A percentile compares a stretch with the other conserved stretches of the same genome.
Conservation (phyloP, 345 rosid species). For the Angophora floribunda region DNA sequence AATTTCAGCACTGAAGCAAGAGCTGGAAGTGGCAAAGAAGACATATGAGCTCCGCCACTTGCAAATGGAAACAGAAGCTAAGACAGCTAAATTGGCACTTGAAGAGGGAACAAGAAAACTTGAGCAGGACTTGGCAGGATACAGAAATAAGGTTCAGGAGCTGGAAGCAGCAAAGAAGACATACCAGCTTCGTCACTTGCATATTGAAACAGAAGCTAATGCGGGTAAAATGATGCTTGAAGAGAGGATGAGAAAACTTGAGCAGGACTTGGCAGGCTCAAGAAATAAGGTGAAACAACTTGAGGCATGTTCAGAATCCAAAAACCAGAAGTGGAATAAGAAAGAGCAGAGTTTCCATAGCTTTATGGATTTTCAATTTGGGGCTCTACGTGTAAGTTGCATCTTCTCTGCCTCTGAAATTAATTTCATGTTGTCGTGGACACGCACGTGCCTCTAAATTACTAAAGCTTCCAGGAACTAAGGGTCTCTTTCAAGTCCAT, state of each 20-base stretch:
- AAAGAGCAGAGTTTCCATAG: slow-evolving; percentile 33
- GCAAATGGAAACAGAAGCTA: slow-evolving; percentile 14
- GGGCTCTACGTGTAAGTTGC: slow-evolving; percentile 45
- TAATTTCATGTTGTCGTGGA: not conserved
- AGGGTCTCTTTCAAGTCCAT: slow-evolving; percentile 42
- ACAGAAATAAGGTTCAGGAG: slow-evolving; percentile 14
- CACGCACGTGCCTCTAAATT: not conserved
- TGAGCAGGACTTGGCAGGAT: slow-evolving; percentile 13
- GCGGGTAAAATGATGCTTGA: slow-evolving; percentile 1
- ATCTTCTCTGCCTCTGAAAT: not conserved
- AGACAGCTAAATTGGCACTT: not conserved
- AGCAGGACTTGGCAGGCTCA: slow-evolving; percentile 11
- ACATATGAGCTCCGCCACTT: slow-evolving; percentile 29
- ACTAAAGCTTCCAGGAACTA: slow-evolving; percentile 41
- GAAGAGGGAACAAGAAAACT: slow-evolving; percentile 15
- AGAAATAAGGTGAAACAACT: slow-evolving; percentile 13
- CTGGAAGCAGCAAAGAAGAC: slow-evolving; percentile 19
- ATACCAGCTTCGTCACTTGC: slow-evolving; percentile 30
- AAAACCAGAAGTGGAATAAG: slow-evolving; percentile 32
- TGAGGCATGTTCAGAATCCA: not conserved
- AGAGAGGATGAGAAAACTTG: slow-evolving; percentile 13
- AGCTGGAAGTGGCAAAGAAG: slow-evolving; percentile 17
- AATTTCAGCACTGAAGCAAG: slow-evolving; percentile 7
- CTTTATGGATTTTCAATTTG: slow-evolving; percentile 34
- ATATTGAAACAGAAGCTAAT: slow-evolving; percentile 12